Conservation (phyloP, 192 early-diverging fungal genomes). For the Coemansia umbellata region DNA sequence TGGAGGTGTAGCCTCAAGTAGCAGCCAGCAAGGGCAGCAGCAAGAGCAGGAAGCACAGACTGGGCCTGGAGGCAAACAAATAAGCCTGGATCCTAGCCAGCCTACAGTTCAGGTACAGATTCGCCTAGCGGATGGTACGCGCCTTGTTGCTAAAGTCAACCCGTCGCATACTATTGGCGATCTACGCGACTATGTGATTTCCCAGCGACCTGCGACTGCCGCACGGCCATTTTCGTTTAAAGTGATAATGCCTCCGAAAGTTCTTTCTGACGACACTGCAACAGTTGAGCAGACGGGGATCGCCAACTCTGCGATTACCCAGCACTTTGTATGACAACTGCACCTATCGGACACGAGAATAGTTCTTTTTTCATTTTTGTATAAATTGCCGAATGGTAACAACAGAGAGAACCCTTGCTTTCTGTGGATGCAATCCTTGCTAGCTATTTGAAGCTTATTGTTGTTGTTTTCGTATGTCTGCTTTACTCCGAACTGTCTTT, state of each 20-base stretch:
- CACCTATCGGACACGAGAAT: too few species aligned
- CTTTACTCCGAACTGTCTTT: too few species aligned
- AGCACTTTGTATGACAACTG: constrained; percentile 55
- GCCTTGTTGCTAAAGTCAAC: constrained; percentile 87
- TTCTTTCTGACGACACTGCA: constrained; percentile 62
- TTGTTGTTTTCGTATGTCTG: too few species aligned
- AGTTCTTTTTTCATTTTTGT: too few species aligned
- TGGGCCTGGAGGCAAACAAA: constrained; percentile 8
- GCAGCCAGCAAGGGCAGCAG: constrained; percentile 15
- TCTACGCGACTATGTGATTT: constrained; percentile 69
- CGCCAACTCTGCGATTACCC: constrained; percentile 82
- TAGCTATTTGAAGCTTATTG: too few species aligned
- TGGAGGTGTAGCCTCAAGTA: constrained; percentile 1
- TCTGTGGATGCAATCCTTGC: too few species aligned
- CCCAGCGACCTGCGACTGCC: constrained; percentile 60
- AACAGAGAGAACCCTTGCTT: too few species aligned
- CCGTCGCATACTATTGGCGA: constrained; percentile 88
- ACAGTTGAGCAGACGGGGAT: constrained; percentile 81
- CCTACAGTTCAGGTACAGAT: constrained; percentile 90
- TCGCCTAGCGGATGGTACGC: constrained; percentile 83
- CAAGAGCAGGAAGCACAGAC: background rate
- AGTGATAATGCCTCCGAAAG: constrained; percentile 82
- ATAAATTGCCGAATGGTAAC: too few species aligned
- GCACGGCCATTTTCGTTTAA: constrained; percentile 69
- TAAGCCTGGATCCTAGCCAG: constrained; percentile 67